Percentiles rank a stretch among this genome's conserved stretches.
Evolutionary conservation across 2,329 filamentous ascomycete genomes (phyloP).

Genomic region (Xylaria multiplex): DNA sequence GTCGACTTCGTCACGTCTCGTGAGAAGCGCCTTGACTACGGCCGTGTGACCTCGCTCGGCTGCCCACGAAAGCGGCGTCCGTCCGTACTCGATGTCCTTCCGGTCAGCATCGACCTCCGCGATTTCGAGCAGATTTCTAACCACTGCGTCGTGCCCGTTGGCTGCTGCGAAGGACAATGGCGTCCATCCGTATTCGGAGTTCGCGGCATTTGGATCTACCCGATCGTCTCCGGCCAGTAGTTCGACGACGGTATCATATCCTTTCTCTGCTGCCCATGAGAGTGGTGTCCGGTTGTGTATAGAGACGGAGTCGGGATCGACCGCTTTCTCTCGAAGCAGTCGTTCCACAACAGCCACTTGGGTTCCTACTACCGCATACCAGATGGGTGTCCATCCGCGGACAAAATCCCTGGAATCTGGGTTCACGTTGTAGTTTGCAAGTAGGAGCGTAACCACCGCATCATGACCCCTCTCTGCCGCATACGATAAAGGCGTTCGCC

Average conservation of each 20-base stretch:
- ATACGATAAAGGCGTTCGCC: constrained; percentile 16
- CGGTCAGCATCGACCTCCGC: neutral
- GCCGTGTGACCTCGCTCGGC: constrained; percentile 9
- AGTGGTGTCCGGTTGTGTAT: constrained; percentile 7
- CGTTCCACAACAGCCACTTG: constrained; percentile 1
- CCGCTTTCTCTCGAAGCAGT: constrained; percentile 1
- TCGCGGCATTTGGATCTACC: neutral
- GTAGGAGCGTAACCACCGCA: constrained; percentile 1
- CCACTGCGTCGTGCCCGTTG: constrained; percentile 11
- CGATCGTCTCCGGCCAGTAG: constrained; percentile 3
- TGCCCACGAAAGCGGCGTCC: constrained; percentile 7
- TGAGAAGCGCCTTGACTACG: constrained; percentile 9
- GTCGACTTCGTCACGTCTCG: neutral
- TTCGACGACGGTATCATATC: neutral
- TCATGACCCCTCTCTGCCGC: constrained; percentile 12
- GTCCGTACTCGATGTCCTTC: constrained; percentile 11
- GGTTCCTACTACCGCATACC: neutral
- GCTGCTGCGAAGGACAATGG: constrained; percentile 11
- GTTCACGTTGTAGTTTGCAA: neutral
- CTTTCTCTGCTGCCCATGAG: constrained; percentile 1
- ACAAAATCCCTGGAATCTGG: constrained; percentile 11
- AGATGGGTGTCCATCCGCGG: constrained; percentile 13
- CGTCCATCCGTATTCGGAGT: constrained; percentile 4
- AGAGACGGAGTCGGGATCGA: constrained; percentile 1
- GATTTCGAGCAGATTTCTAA: constrained; percentile 5